Evolutionary conservation across 768 basidiomycete species (phyloP), one percentile per base, ranked within the genome.

Genomic region (Guyanaporus albipodus): DNA sequence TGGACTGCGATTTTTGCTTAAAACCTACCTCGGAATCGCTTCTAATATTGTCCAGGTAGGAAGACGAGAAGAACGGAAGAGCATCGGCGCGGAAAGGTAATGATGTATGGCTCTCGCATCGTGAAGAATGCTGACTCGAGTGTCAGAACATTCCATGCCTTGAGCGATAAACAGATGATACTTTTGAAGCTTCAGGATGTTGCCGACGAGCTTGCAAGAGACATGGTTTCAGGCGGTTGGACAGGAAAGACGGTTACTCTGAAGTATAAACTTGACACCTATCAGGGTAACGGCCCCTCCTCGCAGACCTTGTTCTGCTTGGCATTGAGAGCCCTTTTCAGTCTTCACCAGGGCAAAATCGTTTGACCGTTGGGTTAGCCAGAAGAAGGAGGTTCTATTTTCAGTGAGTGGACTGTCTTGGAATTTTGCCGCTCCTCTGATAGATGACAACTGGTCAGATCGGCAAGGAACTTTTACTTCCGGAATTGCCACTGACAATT

Each of bases 241-340:
- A 77, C 82, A 7, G 95, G 91, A 8, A 80, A 85, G 54, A 96
- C 91, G 0, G 75, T 98, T 26, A 95, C 91, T 0, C 74, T 98
- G 40, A 96, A 95, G 64, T 93, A 85, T 64, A 99, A 99, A 70
- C 76, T 91, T 27, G 85, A 94, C 60, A 92, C 84, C 1, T 97
- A 83, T 64, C 82, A 95, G 73, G 83, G 90, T 82, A 48, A 57
- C 6, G 11, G 4, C 34, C 38, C 38, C 9, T 38, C 35, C 37
- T 19, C 44, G 19, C 33, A 27, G 46, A 39, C 37, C 27, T 31
- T 22, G 6, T n/a, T 21, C 23, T 34, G 8, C 24, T 31, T 33
- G 38, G 1, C 40, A 38, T 40, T 59, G 47, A 62, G 12, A 12
- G 23, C 46, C 22, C 22, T 42, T 38, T 34, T 23, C 39, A 87